Conservation (phyloP, 352 stramenopile species). For the Phytophthora pisi region DNA sequence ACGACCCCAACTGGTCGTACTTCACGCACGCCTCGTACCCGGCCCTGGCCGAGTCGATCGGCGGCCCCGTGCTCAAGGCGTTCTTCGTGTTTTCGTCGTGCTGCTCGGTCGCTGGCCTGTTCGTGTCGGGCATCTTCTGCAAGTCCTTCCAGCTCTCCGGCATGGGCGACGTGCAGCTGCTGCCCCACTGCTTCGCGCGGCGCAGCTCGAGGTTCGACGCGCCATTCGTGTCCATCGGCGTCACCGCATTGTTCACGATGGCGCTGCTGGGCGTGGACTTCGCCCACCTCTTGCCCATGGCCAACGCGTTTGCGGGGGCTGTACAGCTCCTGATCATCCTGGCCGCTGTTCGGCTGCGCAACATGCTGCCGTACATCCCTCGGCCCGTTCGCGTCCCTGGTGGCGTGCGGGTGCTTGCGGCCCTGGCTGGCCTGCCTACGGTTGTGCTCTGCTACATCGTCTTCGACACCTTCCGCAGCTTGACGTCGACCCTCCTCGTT, state of each 20-base stretch:
- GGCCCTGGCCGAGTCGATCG: slow-evolving; percentile 80
- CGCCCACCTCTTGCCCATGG: slow-evolving; percentile 74
- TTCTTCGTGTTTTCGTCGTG: slow-evolving; percentile 85
- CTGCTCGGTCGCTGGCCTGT: slow-evolving; percentile 88
- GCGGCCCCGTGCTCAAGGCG: slow-evolving; percentile 77
- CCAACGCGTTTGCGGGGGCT: slow-evolving; percentile 90
- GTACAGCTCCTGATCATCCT: slow-evolving; percentile 88
- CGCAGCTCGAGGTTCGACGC: slow-evolving; percentile 43
- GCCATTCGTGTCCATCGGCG: slow-evolving; percentile 48
- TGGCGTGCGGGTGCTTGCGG: slow-evolving; percentile 24
- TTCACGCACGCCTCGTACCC: slow-evolving; percentile 92
- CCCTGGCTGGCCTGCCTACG: slow-evolving; percentile 28
- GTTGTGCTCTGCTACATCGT: slow-evolving; percentile 44
- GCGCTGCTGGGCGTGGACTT: slow-evolving; percentile 52
- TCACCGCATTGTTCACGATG: slow-evolving; percentile 43
- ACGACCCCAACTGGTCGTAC: slow-evolving; percentile 67
- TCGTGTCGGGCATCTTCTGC: slow-evolving; percentile 90
- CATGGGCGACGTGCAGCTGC: slow-evolving; percentile 81
- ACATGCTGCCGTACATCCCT: slow-evolving; percentile 64
- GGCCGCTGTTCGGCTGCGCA: slow-evolving; percentile 88
- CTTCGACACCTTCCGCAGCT: slow-evolving; percentile 34
- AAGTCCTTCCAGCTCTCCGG: slow-evolving; percentile 88
- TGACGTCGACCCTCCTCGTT: slow-evolving; percentile 40
- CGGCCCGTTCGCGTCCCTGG: slow-evolving; percentile 55
- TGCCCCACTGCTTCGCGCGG: slow-evolving; percentile 81